Conservation (phyloP, 352 stramenopile genomes). For the Globisporangium middletonii region DNA sequence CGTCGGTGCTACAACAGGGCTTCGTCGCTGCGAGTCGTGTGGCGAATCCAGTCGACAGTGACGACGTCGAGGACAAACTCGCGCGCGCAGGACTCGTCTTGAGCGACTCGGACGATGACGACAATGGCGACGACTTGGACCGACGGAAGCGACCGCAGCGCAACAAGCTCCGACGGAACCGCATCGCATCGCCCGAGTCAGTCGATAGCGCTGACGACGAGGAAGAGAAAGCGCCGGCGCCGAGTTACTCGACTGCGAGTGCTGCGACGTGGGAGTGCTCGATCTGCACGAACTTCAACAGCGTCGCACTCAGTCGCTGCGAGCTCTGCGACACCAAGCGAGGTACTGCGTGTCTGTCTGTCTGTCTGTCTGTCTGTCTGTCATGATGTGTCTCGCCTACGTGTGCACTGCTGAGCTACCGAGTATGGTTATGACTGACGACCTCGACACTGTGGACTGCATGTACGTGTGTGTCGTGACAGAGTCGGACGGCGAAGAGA, state of each 20-base stretch:
- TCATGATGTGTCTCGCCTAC: not conserved
- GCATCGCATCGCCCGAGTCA: slow-evolving; percentile 4
- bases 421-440: not conserved
- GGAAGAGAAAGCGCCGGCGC: slow-evolving; percentile 1
- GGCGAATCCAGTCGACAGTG: slow-evolving; percentile 6
- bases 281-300: slow-evolving; percentile 60
- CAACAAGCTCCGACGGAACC: slow-evolving; percentile 7
- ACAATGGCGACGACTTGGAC: slow-evolving; percentile 2
- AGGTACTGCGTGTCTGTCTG: not conserved
- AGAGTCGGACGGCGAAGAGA: slow-evolving; percentile 6
- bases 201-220: slow-evolving; percentile 17
- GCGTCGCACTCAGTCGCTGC: slow-evolving; percentile 22
- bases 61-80: slow-evolving; percentile 39
- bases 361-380: not conserved
- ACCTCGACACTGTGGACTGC: not conserved
- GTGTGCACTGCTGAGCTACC: too few species aligned
- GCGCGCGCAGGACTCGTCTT: slow-evolving; percentile 38
- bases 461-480: not conserved
- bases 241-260: not conserved
- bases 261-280: slow-evolving; percentile 22
- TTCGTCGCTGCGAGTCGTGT: slow-evolving; percentile 8
- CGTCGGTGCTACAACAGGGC: slow-evolving; percentile 5
- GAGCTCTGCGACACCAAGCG: slow-evolving; percentile 47
- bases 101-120: slow-evolving; percentile 46
- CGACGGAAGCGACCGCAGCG: slow-evolving; percentile 10